Conservation (phyloP, 805 yeast species). For the Cyberlindnera galapagoensis region DNA sequence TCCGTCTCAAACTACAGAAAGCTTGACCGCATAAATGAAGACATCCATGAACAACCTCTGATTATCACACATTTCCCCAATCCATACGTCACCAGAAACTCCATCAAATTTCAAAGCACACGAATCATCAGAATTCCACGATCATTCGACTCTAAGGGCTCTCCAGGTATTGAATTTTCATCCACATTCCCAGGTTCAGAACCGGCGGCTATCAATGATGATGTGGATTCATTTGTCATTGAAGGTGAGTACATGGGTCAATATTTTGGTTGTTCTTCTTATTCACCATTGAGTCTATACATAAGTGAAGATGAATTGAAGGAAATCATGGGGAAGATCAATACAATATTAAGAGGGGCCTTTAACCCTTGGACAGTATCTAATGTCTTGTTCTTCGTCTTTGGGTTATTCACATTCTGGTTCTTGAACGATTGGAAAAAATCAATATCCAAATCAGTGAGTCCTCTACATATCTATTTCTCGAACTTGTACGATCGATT, state of each 20-base stretch:
- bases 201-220: constrained; percentile 46
- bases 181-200: constrained; percentile 51
- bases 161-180: constrained; percentile 49
- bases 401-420: constrained; percentile 36
- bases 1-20: constrained; percentile 29
- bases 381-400: constrained; percentile 31
- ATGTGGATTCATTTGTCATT: constrained; percentile 18
- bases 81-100: constrained; percentile 31
- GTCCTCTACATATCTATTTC: background rate
- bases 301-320: constrained; percentile 33
- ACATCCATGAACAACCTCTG: constrained; percentile 29
- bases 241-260: constrained; percentile 35
- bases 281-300: constrained; percentile 40
- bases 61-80: constrained; percentile 67
- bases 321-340: constrained; percentile 38
- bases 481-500: too few relatives aligned
- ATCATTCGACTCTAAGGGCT: constrained; percentile 29
- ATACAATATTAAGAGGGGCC: constrained; percentile 33
- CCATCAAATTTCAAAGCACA: constrained; percentile 30
- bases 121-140: constrained; percentile 66
- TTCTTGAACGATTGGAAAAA: constrained; percentile 33
- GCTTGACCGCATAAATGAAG: constrained; percentile 17
- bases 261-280: constrained; percentile 46
- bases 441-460: constrained; percentile 18
- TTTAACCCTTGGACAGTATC: constrained; percentile 33